These are phyloP conservation scores for Naganishia sp. DNA, from an alignment of 1,284 basidiomycete genomes.

Conservation along the genomic window DNA sequence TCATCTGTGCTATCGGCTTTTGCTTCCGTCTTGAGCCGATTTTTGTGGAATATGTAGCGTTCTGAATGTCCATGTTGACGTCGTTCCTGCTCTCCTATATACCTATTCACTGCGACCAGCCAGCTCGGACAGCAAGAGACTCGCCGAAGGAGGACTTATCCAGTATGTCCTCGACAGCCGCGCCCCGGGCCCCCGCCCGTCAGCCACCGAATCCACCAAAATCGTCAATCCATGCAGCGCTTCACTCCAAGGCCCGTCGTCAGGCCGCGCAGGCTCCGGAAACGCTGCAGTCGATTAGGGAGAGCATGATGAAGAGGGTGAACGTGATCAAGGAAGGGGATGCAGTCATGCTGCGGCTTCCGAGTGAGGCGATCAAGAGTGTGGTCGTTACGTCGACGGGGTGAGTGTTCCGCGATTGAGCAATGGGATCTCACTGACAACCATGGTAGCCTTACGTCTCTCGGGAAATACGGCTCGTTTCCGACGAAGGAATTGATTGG, in stretches of 20 bases:
- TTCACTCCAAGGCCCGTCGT: conserved; percentile 22
- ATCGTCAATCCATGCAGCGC: conserved; percentile 20
- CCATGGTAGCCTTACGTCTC: conserved; percentile 47
- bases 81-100: too few species aligned
- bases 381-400: conserved; percentile 49
- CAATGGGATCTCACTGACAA: background rate
- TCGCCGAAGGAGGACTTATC: too few species aligned
- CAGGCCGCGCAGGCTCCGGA: conserved; percentile 20
- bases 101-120: too few species aligned
- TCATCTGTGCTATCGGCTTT: background rate
- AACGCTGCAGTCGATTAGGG: conserved; percentile 18
- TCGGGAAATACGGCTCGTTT: conserved; percentile 57
- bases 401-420: conserved; percentile 38
- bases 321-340: conserved; percentile 53
- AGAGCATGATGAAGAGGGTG: conserved; percentile 38
- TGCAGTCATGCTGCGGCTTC: conserved; percentile 54
- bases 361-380: conserved; percentile 55
- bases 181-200: conserved; percentile 5
- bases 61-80: too few species aligned
- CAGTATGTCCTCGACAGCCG: background rate
- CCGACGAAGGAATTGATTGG: conserved; percentile 53
- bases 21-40: background rate
- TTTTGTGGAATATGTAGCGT: conserved; percentile 2
- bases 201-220: conserved; percentile 16
- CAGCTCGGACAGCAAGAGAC: too few species aligned